Percentiles rank a stretch among this genome's conserved stretches.
Evolutionary conservation across 106 monocot genomes (phyloP).

Genomic region (Dioscorea dumetorum): DNA sequence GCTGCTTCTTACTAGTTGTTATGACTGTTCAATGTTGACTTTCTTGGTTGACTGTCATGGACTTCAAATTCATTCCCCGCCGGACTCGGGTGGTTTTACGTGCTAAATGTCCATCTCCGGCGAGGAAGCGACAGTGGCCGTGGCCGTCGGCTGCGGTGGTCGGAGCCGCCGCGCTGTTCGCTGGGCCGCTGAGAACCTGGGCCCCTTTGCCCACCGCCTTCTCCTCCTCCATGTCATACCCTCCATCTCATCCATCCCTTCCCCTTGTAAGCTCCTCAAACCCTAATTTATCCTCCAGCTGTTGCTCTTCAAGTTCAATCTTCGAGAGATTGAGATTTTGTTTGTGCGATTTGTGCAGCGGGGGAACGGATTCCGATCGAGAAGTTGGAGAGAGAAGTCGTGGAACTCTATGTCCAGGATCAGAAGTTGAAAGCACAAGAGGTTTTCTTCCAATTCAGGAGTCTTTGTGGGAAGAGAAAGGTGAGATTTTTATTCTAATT

Average conservation of each 20-base stretch:
- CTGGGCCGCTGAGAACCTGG: slow-evolving; percentile 36
- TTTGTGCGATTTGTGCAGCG: slow-evolving; percentile 11
- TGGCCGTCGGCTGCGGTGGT: slow-evolving; percentile 17
- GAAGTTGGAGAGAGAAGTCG: slow-evolving; percentile 28
- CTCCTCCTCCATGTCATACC: slow-evolving; percentile 55
- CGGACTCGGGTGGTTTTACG: background rate
- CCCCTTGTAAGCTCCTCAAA: slow-evolving; percentile 12
- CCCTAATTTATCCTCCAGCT: background rate
- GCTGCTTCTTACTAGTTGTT: too few species aligned
- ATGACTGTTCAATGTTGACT: too few species aligned
- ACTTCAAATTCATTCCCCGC: background rate
- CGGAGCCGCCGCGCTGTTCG: slow-evolving; percentile 31
- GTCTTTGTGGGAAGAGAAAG: slow-evolving; percentile 26
- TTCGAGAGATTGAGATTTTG: background rate
- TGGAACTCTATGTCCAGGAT: slow-evolving; percentile 44
- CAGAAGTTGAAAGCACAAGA: slow-evolving; percentile 16
- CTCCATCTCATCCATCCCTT: slow-evolving; percentile 27
- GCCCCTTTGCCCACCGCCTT: slow-evolving; percentile 24
- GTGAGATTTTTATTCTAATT: slow-evolving; percentile 13
- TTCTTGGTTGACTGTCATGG: too few species aligned
- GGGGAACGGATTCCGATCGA: slow-evolving; percentile 30
- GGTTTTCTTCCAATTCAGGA: slow-evolving; percentile 19
- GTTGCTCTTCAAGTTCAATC: background rate
- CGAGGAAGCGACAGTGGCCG: slow-evolving; percentile 6
- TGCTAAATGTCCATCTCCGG: too few species aligned